These are phyloP conservation scores for Solioccasus polychromus DNA, from an alignment of 768 basidiomycete species.

Conservation along the genomic window DNA sequence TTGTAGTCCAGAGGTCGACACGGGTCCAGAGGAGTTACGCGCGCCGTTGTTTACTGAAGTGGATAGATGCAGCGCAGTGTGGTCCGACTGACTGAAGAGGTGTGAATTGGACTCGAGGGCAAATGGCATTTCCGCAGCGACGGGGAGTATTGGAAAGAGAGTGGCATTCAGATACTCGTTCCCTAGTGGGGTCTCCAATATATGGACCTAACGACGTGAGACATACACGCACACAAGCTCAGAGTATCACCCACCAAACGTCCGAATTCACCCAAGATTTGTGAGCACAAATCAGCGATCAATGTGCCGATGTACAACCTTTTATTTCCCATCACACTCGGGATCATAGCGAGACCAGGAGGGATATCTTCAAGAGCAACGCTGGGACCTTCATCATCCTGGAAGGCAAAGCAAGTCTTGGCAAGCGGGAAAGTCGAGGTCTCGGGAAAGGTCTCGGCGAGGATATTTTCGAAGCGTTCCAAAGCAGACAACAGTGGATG, in stretches of 20 bases:
- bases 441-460: slow-evolving; percentile 66
- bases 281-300: slow-evolving; percentile 85
- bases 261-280: slow-evolving; percentile 82
- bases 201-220: slow-evolving; percentile 54
- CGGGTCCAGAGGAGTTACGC: slow-evolving; percentile 49
- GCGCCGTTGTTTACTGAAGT: slow-evolving; percentile 36
- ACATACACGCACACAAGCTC: neutral
- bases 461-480: slow-evolving; percentile 61
- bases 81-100: slow-evolving; percentile 47
- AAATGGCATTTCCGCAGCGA: slow-evolving; percentile 57
- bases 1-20: slow-evolving; percentile 24
- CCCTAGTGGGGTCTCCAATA: slow-evolving; percentile 78
- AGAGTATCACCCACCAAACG: slow-evolving; percentile 58
- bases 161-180: slow-evolving; percentile 81
- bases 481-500: slow-evolving; percentile 52
- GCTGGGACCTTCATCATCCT: slow-evolving; percentile 53
- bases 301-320: slow-evolving; percentile 85
- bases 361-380: slow-evolving; percentile 54
- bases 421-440: slow-evolving; percentile 74
- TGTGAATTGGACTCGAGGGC: slow-evolving; percentile 47
- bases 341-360: slow-evolving; percentile 73
- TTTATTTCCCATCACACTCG: slow-evolving; percentile 84
- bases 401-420: slow-evolving; percentile 82
- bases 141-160: slow-evolving; percentile 60
- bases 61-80: slow-evolving; percentile 48